phyloP scores from a whole-genome alignment of 306 rosid genomes.

The Sicyos edulis region DNA sequence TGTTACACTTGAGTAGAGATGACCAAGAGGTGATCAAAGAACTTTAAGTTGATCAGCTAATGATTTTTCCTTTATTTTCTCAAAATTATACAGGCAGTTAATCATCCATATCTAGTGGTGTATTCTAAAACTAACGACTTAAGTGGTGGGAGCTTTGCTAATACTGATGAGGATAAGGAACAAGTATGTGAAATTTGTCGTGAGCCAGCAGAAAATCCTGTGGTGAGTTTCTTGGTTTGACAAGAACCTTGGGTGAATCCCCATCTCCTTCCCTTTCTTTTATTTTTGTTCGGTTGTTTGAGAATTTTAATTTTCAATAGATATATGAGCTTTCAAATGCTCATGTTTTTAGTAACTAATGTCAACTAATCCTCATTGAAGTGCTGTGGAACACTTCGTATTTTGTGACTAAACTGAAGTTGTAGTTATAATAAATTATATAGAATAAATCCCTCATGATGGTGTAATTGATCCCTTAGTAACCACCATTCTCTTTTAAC shows the following conservation, averaged over 20 bases:
- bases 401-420: too few species aligned
- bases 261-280: neutral
- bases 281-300: neutral
- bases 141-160: slow-evolving; percentile 33
- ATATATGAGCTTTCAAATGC: neutral
- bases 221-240: slow-evolving; percentile 37
- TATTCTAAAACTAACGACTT: slow-evolving; percentile 59
- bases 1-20: too few species aligned
- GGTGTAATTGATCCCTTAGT: neutral
- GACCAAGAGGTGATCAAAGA: too few species aligned
- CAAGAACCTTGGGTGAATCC: slow-evolving; percentile 45
- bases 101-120: slow-evolving; percentile 84
- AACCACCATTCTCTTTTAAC: neutral
- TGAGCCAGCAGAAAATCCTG: slow-evolving; percentile 60
- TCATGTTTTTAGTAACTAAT: neutral
- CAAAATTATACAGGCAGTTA: slow-evolving; percentile 51
- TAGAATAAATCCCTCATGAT: too few species aligned
- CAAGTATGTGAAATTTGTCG: slow-evolving; percentile 71
- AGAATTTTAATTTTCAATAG: neutral
- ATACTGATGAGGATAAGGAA: slow-evolving; percentile 32
- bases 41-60: neutral
- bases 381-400: neutral
- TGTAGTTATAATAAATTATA: too few species aligned
- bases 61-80: neutral
- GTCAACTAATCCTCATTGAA: neutral